phyloP scores from a whole-genome alignment of 768 basidiomycete genomes.

The Holtermannia corniformis region DNA sequence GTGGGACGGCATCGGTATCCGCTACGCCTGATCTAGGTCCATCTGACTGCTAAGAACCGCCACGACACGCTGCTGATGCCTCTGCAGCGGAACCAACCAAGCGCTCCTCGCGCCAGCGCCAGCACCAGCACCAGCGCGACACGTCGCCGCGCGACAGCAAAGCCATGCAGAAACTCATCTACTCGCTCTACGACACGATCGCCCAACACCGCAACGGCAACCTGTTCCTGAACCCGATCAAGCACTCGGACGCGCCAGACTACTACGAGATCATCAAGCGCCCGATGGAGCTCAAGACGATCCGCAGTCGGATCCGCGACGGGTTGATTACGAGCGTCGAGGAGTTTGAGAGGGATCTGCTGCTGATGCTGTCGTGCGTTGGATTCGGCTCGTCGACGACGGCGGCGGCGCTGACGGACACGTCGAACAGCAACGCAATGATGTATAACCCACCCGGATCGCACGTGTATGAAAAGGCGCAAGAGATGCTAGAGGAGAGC shows the following conservation, averaged over 20 bases:
- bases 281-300: slow-evolving; percentile 93
- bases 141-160: slow-evolving; percentile 13
- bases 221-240: slow-evolving; percentile 85
- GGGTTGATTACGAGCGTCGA: slow-evolving; percentile 68
- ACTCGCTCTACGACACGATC: slow-evolving; percentile 70
- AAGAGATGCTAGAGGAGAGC: slow-evolving; percentile 58
- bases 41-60: too few relatives aligned
- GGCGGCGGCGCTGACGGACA: background rate
- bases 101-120: slow-evolving; percentile 7
- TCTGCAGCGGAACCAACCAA: too few relatives aligned
- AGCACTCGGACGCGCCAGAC: slow-evolving; percentile 71
- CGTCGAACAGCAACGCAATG: slow-evolving; percentile 73
- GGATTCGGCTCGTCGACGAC: background rate
- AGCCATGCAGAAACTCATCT: slow-evolving; percentile 64
- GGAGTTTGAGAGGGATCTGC: slow-evolving; percentile 82
- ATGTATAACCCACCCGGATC: slow-evolving; percentile 87
- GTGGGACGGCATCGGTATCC: background rate
- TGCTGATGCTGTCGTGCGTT: slow-evolving; percentile 71
- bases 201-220: slow-evolving; percentile 77
- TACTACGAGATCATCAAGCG: slow-evolving; percentile 85
- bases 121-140: background rate
- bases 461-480: slow-evolving; percentile 80
- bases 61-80: too few relatives aligned
- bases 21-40: slow-evolving; percentile 7
- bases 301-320: slow-evolving; percentile 75